Percentiles rank a stretch among this genome's conserved stretches.
Evolutionary conservation across 371 early-diverging fungal species (phyloP).

Genomic region (Sanchytrium tribonematis): DNA sequence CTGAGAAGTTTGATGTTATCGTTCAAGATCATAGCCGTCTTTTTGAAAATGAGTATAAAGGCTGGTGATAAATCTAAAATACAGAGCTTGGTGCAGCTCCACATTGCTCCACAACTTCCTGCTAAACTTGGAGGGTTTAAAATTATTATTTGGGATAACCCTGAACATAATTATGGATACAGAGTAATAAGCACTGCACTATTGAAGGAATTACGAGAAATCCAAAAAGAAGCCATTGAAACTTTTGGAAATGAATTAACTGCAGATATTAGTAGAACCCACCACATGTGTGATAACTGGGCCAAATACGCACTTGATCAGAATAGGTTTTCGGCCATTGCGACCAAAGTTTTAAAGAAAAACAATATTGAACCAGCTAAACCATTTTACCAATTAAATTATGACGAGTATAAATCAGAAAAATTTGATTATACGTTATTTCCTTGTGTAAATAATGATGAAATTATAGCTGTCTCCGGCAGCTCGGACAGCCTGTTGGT

Average conservation of each 20-base stretch:
- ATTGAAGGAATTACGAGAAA: background rate
- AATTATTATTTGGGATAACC: constrained; percentile 1
- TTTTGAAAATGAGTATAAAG: background rate
- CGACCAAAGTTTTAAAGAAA: too few relatives aligned
- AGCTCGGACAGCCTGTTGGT: too few relatives aligned
- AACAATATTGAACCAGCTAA: too few relatives aligned
- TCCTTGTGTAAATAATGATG: too few relatives aligned
- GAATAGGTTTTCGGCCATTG: too few relatives aligned
- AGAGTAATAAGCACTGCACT: background rate
- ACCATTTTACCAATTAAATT: too few relatives aligned
- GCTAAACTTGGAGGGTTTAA: background rate
- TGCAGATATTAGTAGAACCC: too few relatives aligned
- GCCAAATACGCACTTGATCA: too few relatives aligned
- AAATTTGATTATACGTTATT: too few relatives aligned
- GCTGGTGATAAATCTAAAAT: background rate
- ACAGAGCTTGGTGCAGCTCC: background rate
- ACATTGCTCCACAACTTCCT: constrained; percentile 1
- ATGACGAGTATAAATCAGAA: too few relatives aligned
- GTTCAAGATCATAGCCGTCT: background rate
- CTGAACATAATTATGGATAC: background rate
- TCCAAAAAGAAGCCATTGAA: background rate
- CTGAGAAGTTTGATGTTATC: background rate
- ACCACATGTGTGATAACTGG: too few relatives aligned
- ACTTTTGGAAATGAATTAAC: background rate
- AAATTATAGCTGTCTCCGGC: too few relatives aligned